Base-by-base conservation (phyloP, 2,329 filamentous ascomycete species). In the Aspergillus ustus region DNA sequence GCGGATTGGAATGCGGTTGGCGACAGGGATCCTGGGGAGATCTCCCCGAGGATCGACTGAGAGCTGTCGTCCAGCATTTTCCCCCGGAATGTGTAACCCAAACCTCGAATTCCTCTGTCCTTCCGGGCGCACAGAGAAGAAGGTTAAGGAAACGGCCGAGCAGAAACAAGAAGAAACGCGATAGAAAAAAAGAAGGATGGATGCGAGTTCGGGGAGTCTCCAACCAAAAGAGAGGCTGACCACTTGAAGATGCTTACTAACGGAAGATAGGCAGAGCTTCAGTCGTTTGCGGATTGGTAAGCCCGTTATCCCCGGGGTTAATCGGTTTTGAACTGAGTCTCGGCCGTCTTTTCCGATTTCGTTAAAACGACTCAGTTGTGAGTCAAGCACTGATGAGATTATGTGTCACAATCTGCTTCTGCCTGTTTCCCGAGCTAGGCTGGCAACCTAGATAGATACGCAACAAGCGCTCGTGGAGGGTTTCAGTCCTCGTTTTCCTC, bases 51-150 rank as follows among this genome's bases (percentile, higher is more conserved):
- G 63, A 75, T 63, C 65, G 64, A 66, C 70, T 76, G 74, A 65
- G 72, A 70, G 68, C 68, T 67, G 68, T 70, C 72, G 66, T 75
- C 72, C 63, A 74, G 68, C 74, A 75, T 72, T 73, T 66, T 70
- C 69, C 62, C 62, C 63, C 60, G 63, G 57, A 62, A 68, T 54
- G 53, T 61, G 52, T 60, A 65, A 67, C 66, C 69, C 63, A 61
- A 52, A 48, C 62, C 64, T 67, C 68, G 53, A 59, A 57, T 66
- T 70, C 63, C 68, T 70, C 66, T 62, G 65, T 64, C 62, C 64
- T 65, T 63, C 45, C 59, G 60, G 53, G 60, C 63, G 46, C 54
- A 54, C 53, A 51, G 50, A 53, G 49, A 54, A 15, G 25, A 48
- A 51, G 37, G 44, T 28, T 5, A 34, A 54, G 44, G 9, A 48